Percentiles rank a stretch among this genome's conserved stretches.
These are phyloP conservation scores for Cicer chorassanicum DNA, from an alignment of 306 rosid genomes.

Conservation along the genomic window DNA sequence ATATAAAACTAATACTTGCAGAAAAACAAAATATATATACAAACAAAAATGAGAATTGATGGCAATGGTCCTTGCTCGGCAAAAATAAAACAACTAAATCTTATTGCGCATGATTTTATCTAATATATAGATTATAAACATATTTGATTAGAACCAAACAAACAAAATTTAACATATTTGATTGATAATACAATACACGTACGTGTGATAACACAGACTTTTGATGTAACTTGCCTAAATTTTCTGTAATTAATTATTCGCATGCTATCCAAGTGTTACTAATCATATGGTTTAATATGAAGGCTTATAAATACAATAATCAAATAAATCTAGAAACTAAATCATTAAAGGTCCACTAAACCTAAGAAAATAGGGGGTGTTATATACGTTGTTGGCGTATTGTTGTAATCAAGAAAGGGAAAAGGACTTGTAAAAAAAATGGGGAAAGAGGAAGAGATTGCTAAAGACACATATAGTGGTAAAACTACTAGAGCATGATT, in stretches of 20 bases:
- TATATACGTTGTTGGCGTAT: slow-evolving; percentile 2
- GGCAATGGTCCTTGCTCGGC: not conserved
- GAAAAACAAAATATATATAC: not conserved
- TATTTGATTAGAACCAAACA: not conserved
- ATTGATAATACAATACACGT: slow-evolving; percentile 28
- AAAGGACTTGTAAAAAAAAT: not conserved
- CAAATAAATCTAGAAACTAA: slow-evolving; percentile 13
- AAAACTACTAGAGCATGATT: not conserved
- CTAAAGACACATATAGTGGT: not conserved
- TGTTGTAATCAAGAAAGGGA: not conserved
- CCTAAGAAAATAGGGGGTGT: not conserved
- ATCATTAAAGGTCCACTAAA: slow-evolving; percentile 29
- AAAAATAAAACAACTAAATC: slow-evolving; percentile 11
- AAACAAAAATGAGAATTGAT: not conserved
- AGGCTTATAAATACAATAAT: not conserved
- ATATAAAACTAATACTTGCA: not conserved
- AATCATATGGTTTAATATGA: slow-evolving; percentile 35
- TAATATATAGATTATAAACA: not conserved
- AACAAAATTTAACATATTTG: not conserved
- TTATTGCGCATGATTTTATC: slow-evolving; percentile 16
- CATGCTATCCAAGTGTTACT: slow-evolving; percentile 35
- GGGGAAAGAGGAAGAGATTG: not conserved
- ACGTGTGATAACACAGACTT: slow-evolving; percentile 22
- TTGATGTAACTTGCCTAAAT: slow-evolving; percentile 28
- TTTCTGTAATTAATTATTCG: slow-evolving; percentile 2